Conservation (phyloP, 225 moss, liverwort and hornwort species). For the Marchantia polymorpha region DNA sequence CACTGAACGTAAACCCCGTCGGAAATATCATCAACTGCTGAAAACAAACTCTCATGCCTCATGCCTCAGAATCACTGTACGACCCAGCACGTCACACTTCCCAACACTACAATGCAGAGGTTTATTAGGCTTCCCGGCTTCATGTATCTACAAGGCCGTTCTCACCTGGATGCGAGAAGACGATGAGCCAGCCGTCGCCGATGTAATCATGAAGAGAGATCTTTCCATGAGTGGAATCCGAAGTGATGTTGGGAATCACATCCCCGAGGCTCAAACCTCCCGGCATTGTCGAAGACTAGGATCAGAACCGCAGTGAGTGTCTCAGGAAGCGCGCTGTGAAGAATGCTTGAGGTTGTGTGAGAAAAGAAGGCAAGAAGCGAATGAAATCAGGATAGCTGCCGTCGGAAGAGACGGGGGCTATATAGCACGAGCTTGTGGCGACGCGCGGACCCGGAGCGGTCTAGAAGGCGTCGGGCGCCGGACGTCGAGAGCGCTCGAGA, state of each 20-base stretch:
- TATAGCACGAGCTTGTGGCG: neutral
- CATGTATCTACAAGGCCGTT: neutral
- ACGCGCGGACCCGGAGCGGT: neutral
- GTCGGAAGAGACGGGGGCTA: neutral
- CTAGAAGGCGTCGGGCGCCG: neutral
- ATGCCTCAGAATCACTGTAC: too few relatives aligned
- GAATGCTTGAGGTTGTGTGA: neutral
- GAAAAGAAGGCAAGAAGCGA: neutral
- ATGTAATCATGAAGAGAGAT: slow-evolving; percentile 74
- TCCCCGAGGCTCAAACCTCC: slow-evolving; percentile 58
- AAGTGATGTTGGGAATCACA: slow-evolving; percentile 64
- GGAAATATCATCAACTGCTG: too few relatives aligned
- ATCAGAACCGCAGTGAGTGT: neutral
- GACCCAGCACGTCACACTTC: neutral
- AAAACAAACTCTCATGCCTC: too few relatives aligned
- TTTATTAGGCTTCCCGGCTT: neutral
- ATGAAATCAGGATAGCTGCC: neutral
- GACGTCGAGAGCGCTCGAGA: neutral
- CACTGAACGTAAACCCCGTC: too few relatives aligned
- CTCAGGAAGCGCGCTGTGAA: neutral
- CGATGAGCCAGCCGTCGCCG: slow-evolving; percentile 71
- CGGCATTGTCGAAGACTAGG: neutral
- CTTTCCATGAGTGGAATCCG: slow-evolving; percentile 66
- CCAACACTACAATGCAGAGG: neutral
- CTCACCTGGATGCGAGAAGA: slow-evolving; percentile 79